Conservation (phyloP, 441 rosid genomes). For the Populus hybrid region DNA sequence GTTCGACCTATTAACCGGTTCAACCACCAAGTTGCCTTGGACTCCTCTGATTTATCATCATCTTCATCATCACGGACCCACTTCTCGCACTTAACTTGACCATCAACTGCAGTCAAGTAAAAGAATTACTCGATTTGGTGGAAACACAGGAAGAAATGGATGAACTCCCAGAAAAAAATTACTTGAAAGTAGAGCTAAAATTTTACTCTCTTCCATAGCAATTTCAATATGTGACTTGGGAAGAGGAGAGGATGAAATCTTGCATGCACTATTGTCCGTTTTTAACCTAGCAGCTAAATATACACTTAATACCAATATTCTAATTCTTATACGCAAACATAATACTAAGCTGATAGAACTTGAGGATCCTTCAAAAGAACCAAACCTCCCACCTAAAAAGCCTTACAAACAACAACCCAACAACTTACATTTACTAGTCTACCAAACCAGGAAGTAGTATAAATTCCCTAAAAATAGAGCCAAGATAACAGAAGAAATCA, state of each 20-base stretch:
- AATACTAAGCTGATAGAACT: not conserved
- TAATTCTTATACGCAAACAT: not conserved
- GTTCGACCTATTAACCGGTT: conserved; percentile 66
- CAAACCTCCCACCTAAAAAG: not conserved
- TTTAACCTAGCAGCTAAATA: not conserved
- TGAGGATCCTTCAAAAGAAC: not conserved
- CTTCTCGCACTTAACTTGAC: conserved; percentile 80
- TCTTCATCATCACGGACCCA: conserved; percentile 83
- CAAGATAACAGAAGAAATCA: not conserved
- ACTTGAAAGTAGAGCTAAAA: not conserved
- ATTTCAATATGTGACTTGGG: not conserved
- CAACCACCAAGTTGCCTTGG: conserved; percentile 80
- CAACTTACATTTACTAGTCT: not conserved
- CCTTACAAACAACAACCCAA: not conserved
- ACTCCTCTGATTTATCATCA: conserved; percentile 52
- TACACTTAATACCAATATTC: not conserved
- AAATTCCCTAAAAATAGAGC: not conserved
- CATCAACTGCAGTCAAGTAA: conserved; percentile 64
- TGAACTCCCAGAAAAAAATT: not conserved
- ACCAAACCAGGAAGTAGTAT: not conserved
- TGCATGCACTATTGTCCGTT: not conserved
- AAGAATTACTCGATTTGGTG: conserved; percentile 16
- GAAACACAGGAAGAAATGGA: not conserved
- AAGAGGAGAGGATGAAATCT: not conserved
- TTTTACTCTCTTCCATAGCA: not conserved